Conservation (phyloP, 352 stramenopile species). For the Blastocystis sp. region DNA sequence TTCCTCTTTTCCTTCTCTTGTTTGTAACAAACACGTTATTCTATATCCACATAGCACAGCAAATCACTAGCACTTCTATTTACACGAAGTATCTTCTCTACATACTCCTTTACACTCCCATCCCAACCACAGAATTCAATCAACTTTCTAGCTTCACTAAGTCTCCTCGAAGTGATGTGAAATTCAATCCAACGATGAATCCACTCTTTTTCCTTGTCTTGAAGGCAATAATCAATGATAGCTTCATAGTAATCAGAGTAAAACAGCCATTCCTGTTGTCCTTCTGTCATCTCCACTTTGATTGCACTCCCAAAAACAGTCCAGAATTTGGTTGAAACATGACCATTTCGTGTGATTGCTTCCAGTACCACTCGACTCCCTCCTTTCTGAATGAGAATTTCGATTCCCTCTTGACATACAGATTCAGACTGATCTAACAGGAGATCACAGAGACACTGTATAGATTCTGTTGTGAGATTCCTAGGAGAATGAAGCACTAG, state of each 20-base stretch:
- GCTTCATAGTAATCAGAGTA: not conserved
- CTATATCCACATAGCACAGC: not conserved
- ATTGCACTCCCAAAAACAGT: not conserved
- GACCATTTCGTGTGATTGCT: not conserved
- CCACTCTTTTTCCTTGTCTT: not conserved
- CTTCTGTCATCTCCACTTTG: not conserved
- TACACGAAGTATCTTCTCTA: not conserved
- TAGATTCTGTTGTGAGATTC: no score
- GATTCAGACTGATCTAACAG: no score
- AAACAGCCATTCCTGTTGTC: not conserved
- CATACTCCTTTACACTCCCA: not conserved
- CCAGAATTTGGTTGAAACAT: not conserved
- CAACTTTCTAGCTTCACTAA: not conserved
- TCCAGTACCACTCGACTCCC: not conserved
- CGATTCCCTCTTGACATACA: no score
- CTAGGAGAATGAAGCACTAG: no score
- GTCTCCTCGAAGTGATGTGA: not conserved
- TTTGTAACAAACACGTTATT: not conserved
- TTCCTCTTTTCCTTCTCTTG: not conserved
- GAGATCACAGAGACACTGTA: no score
- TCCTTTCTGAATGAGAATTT: no score
- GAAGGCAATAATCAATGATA: not conserved
- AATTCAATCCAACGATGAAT: not conserved
- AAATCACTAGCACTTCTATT: not conserved
- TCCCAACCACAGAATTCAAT: not conserved